Evolutionary conservation across 140 eudicot species (phyloP).

Genomic region (Anethum foeniculum): DNA sequence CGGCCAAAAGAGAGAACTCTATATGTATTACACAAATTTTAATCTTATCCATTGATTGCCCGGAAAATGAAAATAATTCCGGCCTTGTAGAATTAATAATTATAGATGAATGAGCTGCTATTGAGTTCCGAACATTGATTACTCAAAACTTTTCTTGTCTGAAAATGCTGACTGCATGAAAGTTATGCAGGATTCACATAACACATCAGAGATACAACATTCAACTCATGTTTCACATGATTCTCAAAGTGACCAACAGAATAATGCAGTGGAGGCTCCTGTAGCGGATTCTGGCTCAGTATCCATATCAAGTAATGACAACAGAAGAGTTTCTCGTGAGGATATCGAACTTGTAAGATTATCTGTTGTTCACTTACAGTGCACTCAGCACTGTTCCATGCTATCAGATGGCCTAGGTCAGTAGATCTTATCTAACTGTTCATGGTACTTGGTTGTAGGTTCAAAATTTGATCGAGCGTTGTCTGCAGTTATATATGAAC

Average conservation of each 20-base stretch:
- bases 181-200: constrained; percentile 51
- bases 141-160: neutral
- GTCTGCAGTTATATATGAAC: constrained; percentile 85
- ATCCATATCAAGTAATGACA: constrained; percentile 77
- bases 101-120: neutral
- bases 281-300: constrained; percentile 82
- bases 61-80: neutral
- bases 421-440: neutral
- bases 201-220: constrained; percentile 53
- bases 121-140: neutral
- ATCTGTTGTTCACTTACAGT: constrained; percentile 2
- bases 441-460: constrained; percentile 37
- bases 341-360: constrained; percentile 88
- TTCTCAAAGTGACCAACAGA: constrained; percentile 69
- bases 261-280: constrained; percentile 58
- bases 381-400: neutral
- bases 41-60: neutral
- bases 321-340: constrained; percentile 79
- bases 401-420: neutral
- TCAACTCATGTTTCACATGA: constrained; percentile 56
- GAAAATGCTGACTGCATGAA: neutral
- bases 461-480: constrained; percentile 85
- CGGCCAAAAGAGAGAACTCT: neutral
- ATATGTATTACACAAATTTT: neutral
- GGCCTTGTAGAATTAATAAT: neutral